Conservation (phyloP, 2,329 filamentous ascomycete genomes). For the Botryosphaeria dothidea region DNA sequence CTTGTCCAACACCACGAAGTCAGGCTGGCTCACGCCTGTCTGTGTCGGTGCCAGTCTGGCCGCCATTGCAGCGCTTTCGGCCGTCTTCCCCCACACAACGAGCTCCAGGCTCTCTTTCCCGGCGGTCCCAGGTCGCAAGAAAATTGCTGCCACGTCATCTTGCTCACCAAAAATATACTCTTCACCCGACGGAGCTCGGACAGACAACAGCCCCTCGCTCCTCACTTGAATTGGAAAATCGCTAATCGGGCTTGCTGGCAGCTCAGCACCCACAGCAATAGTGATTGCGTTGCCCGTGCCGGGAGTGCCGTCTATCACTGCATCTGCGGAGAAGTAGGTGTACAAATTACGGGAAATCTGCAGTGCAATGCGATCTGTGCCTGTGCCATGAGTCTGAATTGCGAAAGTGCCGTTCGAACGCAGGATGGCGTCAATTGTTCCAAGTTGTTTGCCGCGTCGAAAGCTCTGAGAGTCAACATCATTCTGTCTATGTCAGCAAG, state of each 20-base stretch:
- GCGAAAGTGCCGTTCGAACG: conserved; percentile 48
- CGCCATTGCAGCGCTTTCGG: conserved; percentile 49
- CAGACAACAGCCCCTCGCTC: not conserved
- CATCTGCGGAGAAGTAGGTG: conserved; percentile 60
- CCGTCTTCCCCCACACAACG: conserved; percentile 57
- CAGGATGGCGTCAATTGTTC: conserved; percentile 56
- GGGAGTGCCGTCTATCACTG: conserved; percentile 36
- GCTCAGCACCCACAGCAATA: conserved; percentile 31
- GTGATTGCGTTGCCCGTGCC: conserved; percentile 49
- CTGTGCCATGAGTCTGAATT: conserved; percentile 39
- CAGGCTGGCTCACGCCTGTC: conserved; percentile 59
- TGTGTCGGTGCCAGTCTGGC: conserved; percentile 56
- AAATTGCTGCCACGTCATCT: conserved; percentile 50
- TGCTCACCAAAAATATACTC: conserved; percentile 32
- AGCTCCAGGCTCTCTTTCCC: conserved; percentile 51
- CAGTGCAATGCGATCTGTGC: conserved; percentile 44
- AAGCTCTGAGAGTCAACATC: not conserved
- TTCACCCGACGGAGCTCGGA: conserved; percentile 20
- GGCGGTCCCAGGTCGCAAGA: conserved; percentile 46
- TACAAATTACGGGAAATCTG: conserved; percentile 59
- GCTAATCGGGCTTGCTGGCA: conserved; percentile 24
- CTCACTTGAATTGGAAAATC: conserved; percentile 35
- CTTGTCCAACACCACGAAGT: conserved; percentile 54
- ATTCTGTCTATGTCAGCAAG: not conserved
- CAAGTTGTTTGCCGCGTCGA: conserved; percentile 52